Evolutionary conservation across 2,329 filamentous ascomycete genomes (phyloP), one percentile per base, ranked within the genome.

Genomic region (Ceratocystis colombiana): DNA sequence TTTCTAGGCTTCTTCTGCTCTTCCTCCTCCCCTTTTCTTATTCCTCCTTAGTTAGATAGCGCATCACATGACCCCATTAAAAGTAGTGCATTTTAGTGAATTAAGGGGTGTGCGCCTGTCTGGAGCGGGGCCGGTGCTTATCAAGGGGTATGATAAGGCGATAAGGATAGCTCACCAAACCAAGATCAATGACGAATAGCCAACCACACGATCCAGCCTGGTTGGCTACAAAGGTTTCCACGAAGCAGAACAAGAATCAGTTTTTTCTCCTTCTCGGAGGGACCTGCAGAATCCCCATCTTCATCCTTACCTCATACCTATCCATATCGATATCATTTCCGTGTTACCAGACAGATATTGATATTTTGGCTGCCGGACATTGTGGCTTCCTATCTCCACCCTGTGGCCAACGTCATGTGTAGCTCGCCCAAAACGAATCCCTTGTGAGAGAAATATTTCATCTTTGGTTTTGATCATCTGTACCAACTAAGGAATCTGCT

Each of bases 131-230:
- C 48, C 22, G 7, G 8, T 20, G 22, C 61, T 62, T 62, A 62
- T 62, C 61, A 62, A 45, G 61, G 61, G 48, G 48, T 1, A 25
- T 44, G 61, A n/a, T 20, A 20, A 48, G 25, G 25, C 61, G 41
- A 41, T 62, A 45, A 45, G 22, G 2, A 62, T 62, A 62, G 41
- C n/a, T 62, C 28, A 2, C 37, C 41, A 46, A 62, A 4, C 37
- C 37, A 41, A 41, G 37, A 41, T 41, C 37, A 41, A 41, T 28
- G 41, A 28, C 61, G 37, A 44, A 44, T 10, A 61, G 22, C 10
- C 48, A 53, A 41, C 37, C 48, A 53, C 48, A 53, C 48, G 48
- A 53, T 53, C 8, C 48, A 53, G 48, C 48, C 48, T 53, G 20
- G 20, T 53, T 25, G 22, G 48, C 22, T 8, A 12, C 15, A 2